Base-by-base conservation (phyloP, 2,329 filamentous ascomycete species). In the Colletotrichum australisinense region DNA sequence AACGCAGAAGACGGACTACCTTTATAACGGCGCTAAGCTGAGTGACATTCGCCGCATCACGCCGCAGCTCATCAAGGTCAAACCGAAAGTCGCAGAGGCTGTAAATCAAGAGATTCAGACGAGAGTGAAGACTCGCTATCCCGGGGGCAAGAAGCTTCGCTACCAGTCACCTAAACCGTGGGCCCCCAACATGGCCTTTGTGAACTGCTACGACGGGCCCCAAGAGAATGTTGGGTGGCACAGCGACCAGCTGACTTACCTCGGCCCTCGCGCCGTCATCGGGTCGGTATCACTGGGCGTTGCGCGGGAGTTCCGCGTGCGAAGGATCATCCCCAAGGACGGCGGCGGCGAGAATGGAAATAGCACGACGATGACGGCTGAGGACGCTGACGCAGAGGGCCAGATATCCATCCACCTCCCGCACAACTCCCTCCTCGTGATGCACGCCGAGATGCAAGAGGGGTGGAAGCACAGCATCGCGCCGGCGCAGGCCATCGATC, bases 391-490 rank as follows among this genome's bases (percentile, higher is more conserved):
- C 75, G 87, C 89, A 0, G 91, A 94, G 78, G 96, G 95, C 4
- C 95, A 98, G 80, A 96, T 98, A 72, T 92, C 95, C 1, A 97
- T 98, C 56, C 95, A 98, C 77, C 90, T 98, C 0, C 96, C 96
- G 0, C 97, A 98, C 82, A 98, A 98, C 81, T 97, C 94, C 0
- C 88, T 98, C 0, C 88, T 99, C 0, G 88, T 98, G 11, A 98
- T 99, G 97, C 95, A 98, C 79, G 95, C 96, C 1, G 95, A 97
- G 80, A 98, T 98, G 94, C 96, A 98, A 80, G 96, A 98, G 80
- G 93, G 94, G 79, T 98, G 95, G 95, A 98, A 98, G 81, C 97
- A 99, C 81, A 90, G 90, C 76, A 93, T 99, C 56, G 87, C 91
- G 0, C 93, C 95, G 0, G 92, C 93, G 0, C 87, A 88, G 62